Base-by-base conservation (phyloP, 768 basidiomycete genomes). In the Candolleomyces efflorescens region DNA sequence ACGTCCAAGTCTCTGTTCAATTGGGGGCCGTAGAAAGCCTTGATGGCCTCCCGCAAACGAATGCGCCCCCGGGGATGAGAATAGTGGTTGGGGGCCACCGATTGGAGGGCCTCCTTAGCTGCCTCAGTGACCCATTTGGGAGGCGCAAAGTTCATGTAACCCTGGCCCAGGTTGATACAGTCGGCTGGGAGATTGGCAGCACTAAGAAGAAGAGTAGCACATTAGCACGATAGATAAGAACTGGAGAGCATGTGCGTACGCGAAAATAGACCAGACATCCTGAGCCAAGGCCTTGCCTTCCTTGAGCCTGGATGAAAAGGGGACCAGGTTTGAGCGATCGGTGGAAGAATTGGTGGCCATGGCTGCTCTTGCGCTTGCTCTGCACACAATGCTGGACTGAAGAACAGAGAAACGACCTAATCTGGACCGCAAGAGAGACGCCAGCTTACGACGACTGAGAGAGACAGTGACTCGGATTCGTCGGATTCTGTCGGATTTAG, bases 111-210 rank as follows among this genome's bases (percentile, higher is more conserved):
- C 20, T 81, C 76, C 50, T 83, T 78, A 3, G 90, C 92, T 1
- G 88, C 89, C 18, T 86, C 77, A 43, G 78, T 83, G 57, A 95
- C 81, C 88, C 90, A 94, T 58, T 78, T 65, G 2, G 93, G 92
- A 15, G 93, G 93, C 1, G 84, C 70, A 68, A 94, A 95, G 77
- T 94, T 94, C 93, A 95, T 95, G 73, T 93, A 95, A 3, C 89
- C 89, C 70, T 87, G 96, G 3, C 96, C 96, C 45, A 99, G 87
- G 73, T 99, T 99, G 68, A 99, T 90, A 62, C 92, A 93, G 68
- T 98, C 92, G 10, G 83, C 61, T 0, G 96, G 96, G 61, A 98
- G 80, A 66, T 97, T 96, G 43, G 80, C 87, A 45, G 82, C 92
- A 68, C 94, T 97, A 68, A 53, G 36, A 59, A 17, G 5, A 47